A percentile compares a stretch with the other conserved stretches of the same genome.
Conservation (phyloP, 139 green algal species). For the Mychonastes homosphaera region DNA sequence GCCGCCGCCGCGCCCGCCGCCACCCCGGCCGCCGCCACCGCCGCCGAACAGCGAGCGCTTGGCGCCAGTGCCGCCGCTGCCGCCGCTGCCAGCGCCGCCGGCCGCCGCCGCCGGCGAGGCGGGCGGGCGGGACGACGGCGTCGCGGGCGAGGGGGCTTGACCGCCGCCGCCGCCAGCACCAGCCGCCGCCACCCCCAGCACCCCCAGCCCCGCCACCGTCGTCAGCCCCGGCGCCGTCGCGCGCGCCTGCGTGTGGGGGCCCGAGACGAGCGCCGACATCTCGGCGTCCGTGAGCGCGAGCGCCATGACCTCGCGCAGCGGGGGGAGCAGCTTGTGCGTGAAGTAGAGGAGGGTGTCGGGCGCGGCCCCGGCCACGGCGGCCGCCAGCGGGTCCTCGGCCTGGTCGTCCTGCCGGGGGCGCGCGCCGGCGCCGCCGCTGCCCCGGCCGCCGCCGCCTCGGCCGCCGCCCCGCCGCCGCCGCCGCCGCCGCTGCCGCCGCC, state of each 20-base stretch:
- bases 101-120: not conserved
- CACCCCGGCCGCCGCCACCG: no score
- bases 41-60: no score
- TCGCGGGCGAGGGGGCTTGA: not conserved
- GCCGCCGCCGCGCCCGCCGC: no score
- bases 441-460: not conserved
- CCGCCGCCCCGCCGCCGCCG: not conserved
- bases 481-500: not conserved
- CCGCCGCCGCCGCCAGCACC: not conserved
- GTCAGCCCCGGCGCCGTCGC: conserved; percentile 2
- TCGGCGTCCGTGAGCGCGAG: conserved; percentile 19
- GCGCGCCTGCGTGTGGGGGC: conserved; percentile 32
- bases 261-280: conserved; percentile 23
- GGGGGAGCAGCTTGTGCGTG: conserved; percentile 47
- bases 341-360: conserved; percentile 60
- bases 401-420: conserved; percentile 45
- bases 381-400: conserved; percentile 54
- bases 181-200: not conserved
- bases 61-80: conserved; percentile 1
- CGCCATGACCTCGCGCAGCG: conserved; percentile 40
- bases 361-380: conserved; percentile 17
- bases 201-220: not conserved
- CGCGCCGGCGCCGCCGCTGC: not conserved
- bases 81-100: not conserved
- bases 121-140: not conserved